These are phyloP conservation scores for Xylaria sp. DNA, from an alignment of 2,329 filamentous ascomycete species.

Conservation along the genomic window DNA sequence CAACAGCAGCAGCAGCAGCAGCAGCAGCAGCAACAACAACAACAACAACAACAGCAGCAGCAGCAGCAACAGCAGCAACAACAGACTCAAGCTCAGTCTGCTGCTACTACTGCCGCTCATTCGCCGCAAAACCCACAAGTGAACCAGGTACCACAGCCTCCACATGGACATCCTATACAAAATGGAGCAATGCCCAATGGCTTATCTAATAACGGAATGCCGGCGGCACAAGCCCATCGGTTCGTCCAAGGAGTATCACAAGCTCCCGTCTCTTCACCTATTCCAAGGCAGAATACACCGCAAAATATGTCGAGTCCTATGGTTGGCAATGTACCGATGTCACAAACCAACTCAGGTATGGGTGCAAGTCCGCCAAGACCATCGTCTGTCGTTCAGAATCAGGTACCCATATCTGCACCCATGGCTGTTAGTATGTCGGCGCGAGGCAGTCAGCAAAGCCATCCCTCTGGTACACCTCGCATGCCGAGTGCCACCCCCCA, in stretches of 20 bases:
- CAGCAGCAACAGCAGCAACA: constrained; percentile 49
- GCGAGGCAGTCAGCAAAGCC: constrained; percentile 70
- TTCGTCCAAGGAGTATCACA: constrained; percentile 65
- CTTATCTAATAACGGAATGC: constrained; percentile 49
- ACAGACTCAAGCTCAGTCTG: constrained; percentile 37
- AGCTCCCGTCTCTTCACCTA: constrained; percentile 70
- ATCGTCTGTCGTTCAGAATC: constrained; percentile 67
- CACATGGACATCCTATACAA: constrained; percentile 51
- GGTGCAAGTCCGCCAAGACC: constrained; percentile 71
- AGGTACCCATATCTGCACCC: constrained; percentile 60
- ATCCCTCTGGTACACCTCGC: constrained; percentile 66
- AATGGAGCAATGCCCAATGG: constrained; percentile 46
- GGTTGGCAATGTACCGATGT: constrained; percentile 67
- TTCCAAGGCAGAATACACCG: constrained; percentile 66
- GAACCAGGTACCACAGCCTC: constrained; percentile 46
- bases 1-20: constrained; percentile 35
- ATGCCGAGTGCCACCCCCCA: constrained; percentile 67
- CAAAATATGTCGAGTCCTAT: constrained; percentile 70
- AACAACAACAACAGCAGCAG: constrained; percentile 9
- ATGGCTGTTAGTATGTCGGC: constrained; percentile 68
- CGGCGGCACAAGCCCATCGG: constrained; percentile 51
- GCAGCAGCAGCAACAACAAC: constrained; percentile 14
- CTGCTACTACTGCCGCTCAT: constrained; percentile 42
- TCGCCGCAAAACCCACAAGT: constrained; percentile 39
- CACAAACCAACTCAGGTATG: constrained; percentile 69